phyloP scores from a whole-genome alignment of 2,329 filamentous ascomycete genomes.

The Monosporascus sp. region DNA sequence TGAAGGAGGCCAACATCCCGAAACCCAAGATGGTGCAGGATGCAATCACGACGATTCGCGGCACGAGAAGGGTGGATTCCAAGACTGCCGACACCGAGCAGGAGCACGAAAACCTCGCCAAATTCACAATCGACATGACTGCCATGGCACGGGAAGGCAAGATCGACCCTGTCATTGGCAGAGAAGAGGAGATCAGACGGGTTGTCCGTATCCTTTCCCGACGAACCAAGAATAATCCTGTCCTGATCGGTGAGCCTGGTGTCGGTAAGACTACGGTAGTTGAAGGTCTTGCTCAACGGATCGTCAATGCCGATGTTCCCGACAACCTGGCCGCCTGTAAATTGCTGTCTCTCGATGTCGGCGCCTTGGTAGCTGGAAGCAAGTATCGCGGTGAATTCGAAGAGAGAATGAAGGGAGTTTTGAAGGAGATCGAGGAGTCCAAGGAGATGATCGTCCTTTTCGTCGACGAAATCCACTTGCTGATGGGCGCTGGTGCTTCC shows the following conservation, averaged over 20 bases:
- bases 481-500: slow-evolving; percentile 93
- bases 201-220: slow-evolving; percentile 88
- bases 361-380: slow-evolving; percentile 90
- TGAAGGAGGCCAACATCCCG: slow-evolving; percentile 85
- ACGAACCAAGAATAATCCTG: slow-evolving; percentile 97
- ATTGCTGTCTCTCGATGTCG: slow-evolving; percentile 90
- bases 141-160: slow-evolving; percentile 94
- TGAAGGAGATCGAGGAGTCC: slow-evolving; percentile 92
- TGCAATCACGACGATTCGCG: slow-evolving; percentile 86
- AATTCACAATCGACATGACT: slow-evolving; percentile 99
- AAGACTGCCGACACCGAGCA: slow-evolving; percentile 91
- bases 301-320: slow-evolving; percentile 94
- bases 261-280: slow-evolving; percentile 98
- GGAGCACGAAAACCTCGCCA: slow-evolving; percentile 92
- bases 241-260: slow-evolving; percentile 95
- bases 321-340: slow-evolving; percentile 93
- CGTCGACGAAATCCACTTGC: slow-evolving; percentile 95
- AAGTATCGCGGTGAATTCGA: slow-evolving; percentile 99
- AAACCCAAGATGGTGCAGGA: slow-evolving; percentile 86
- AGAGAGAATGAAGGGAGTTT: slow-evolving; percentile 96
- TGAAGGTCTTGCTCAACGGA: slow-evolving; percentile 89
- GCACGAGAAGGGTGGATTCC: slow-evolving; percentile 88
- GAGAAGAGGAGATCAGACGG: slow-evolving; percentile 91
- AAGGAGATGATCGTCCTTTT: slow-evolving; percentile 98
- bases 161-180: slow-evolving; percentile 93